These are phyloP conservation scores for Escallonia herrerae DNA, from an alignment of 129 eudicot genomes.

Conservation along the genomic window DNA sequence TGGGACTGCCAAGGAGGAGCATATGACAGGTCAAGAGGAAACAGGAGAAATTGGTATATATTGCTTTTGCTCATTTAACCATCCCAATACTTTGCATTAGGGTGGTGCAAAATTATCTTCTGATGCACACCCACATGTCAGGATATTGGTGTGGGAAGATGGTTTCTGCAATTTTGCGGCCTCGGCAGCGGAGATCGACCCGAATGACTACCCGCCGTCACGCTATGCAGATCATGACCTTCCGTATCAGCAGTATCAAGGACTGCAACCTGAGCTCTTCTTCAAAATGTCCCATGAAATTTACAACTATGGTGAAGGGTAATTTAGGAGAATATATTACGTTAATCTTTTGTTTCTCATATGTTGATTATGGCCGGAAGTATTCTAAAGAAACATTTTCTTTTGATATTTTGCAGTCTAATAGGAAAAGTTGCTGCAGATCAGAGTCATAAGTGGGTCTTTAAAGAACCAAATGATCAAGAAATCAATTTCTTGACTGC, in stretches of 20 bases:
- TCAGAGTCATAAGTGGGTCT: slow-evolving; percentile 96
- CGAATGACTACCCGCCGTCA: slow-evolving; percentile 37
- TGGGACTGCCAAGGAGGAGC: slow-evolving; percentile 99
- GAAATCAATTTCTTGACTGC: slow-evolving; percentile 90
- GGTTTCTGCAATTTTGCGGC: slow-evolving; percentile 98
- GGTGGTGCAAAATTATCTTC: not conserved
- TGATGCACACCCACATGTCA: slow-evolving; percentile 2
- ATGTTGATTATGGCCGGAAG: too few species aligned
- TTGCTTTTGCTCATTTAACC: not conserved
- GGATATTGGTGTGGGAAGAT: slow-evolving; percentile 99
- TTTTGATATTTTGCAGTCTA: slow-evolving; percentile 37
- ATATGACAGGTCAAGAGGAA: slow-evolving; percentile 97
- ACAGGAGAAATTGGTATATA: slow-evolving; percentile 85
- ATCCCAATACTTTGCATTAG: not conserved
- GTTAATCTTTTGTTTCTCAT: too few species aligned
- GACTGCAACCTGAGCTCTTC: slow-evolving; percentile 94
- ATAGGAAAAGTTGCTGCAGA: slow-evolving; percentile 99
- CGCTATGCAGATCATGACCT: slow-evolving; percentile 40
- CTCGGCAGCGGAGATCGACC: slow-evolving; percentile 52
- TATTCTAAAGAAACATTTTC: too few species aligned
- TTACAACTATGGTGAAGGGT: slow-evolving; percentile 99
- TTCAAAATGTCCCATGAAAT: slow-evolving; percentile 99
- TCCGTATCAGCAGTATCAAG: slow-evolving; percentile 45
- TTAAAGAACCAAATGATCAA: slow-evolving; percentile 85
- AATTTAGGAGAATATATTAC: not conserved